phyloP scores from a whole-genome alignment of 371 early-diverging fungal species.

The Mortierella sp. region DNA sequence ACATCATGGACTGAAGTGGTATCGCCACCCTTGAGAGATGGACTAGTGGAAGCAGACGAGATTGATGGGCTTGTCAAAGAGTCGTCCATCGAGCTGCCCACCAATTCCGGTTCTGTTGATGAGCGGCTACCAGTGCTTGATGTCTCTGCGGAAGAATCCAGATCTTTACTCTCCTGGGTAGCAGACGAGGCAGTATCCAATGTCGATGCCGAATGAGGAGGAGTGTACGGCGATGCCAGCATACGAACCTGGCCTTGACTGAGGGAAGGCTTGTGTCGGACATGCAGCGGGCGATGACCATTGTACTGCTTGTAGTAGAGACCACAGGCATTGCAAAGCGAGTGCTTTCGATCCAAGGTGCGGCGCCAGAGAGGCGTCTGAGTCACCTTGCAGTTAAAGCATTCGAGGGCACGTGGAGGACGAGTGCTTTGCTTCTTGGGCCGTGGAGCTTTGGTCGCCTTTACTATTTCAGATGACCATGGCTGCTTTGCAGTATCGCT shows the following conservation, averaged over 20 bases:
- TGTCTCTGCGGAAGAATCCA: too few relatives aligned
- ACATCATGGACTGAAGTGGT: too few relatives aligned
- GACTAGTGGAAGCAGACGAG: too few relatives aligned
- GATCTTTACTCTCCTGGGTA: background rate
- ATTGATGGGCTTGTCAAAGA: too few relatives aligned
- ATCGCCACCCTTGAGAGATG: too few relatives aligned
- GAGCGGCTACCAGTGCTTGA: too few relatives aligned
- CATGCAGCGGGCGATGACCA: slow-evolving; percentile 71
- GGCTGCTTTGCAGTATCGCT: background rate
- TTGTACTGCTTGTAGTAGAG: slow-evolving; percentile 82
- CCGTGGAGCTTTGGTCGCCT: slow-evolving; percentile 26
- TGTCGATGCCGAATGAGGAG: slow-evolving; percentile 15
- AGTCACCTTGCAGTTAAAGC: slow-evolving; percentile 83
- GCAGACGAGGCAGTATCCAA: slow-evolving; percentile 8
- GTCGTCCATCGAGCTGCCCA: too few relatives aligned
- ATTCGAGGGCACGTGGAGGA: slow-evolving; percentile 77
- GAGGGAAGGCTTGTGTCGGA: slow-evolving; percentile 63
- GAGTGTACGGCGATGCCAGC: slow-evolving; percentile 30
- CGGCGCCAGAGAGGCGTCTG: slow-evolving; percentile 86
- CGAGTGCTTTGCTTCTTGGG: slow-evolving; percentile 51
- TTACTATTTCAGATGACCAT: background rate
- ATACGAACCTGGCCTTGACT: slow-evolving; percentile 30
- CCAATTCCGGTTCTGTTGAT: too few relatives aligned
- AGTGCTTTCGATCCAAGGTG: slow-evolving; percentile 77
- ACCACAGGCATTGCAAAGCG: slow-evolving; percentile 87